Percentiles rank a stretch among this genome's conserved stretches.
Conservation (phyloP, 2,329 filamentous ascomycete species). For the Colletotrichum salicis region DNA sequence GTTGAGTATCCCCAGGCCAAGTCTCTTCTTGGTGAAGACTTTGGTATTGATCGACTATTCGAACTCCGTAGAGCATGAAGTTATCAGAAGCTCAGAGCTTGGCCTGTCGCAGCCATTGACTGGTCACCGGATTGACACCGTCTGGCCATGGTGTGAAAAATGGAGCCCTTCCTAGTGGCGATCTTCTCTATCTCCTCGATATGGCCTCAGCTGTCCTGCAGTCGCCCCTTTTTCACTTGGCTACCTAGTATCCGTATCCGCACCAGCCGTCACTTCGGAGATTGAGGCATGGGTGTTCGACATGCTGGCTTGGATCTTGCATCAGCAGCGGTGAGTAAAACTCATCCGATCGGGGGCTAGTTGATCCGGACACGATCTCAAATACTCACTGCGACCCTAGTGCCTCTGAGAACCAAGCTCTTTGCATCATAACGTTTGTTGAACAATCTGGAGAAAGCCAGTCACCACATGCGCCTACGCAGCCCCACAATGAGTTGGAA, state of each 20-base stretch:
- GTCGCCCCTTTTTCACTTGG: neutral
- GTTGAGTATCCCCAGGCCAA: no score
- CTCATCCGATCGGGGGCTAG: neutral
- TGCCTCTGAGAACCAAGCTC: neutral
- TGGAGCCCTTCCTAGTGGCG: neutral
- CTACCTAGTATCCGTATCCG: no score
- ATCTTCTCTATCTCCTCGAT: neutral
- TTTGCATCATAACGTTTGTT: neutral
- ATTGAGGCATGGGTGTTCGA: neutral
- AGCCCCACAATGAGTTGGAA: no score
- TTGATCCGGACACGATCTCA: neutral
- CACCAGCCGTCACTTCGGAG: neutral
- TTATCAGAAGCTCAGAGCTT: no score
- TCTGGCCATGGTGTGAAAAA: neutral
- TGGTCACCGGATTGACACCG: no score
- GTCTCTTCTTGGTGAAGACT: no score
- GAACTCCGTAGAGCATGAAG: no score
- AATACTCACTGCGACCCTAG: accelerated
- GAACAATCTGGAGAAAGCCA: no score
- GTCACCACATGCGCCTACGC: no score
- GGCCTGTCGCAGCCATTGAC: no score
- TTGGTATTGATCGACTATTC: no score
- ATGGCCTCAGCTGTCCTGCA: neutral
- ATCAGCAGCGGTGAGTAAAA: neutral
- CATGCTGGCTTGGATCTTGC: neutral